A percentile compares a stretch with the other conserved stretches of the same genome.
Evolutionary conservation across 345 rosid genomes (phyloP).

Genomic region (Ceriops zippeliana): DNA sequence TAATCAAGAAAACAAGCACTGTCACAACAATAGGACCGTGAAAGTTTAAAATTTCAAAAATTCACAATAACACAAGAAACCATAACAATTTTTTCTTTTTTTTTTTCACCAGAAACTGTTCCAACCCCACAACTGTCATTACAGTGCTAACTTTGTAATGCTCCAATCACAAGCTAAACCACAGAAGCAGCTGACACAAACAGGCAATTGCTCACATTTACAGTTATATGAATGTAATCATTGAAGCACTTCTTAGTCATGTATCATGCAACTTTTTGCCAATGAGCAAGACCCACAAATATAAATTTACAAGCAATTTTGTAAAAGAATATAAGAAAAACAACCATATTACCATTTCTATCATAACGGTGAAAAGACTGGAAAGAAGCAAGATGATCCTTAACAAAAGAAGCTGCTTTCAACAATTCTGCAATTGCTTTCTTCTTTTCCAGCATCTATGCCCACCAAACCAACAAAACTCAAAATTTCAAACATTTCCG

Average conservation of each 20-base stretch:
- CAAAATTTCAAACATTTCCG: background rate
- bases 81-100: too few species aligned
- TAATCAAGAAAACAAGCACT: conserved; percentile 10
- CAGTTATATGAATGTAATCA: background rate
- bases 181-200: too few species aligned
- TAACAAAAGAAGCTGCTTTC: conserved; percentile 52
- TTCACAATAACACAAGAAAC: too few species aligned
- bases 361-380: conserved; percentile 48
- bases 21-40: background rate
- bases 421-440: conserved; percentile 52
- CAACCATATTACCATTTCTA: conserved; percentile 43
- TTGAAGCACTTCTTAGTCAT: background rate
- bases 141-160: too few species aligned
- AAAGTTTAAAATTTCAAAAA: background rate
- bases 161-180: too few species aligned
- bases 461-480: background rate
- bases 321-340: background rate
- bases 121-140: too few species aligned
- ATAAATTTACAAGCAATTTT: background rate
- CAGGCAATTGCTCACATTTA: too few species aligned
- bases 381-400: conserved; percentile 64
- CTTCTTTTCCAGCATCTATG: conserved; percentile 66
- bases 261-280: background rate
- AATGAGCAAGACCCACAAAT: background rate
- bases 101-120: too few species aligned